Percentiles rank a stretch among this genome's conserved stretches.
phyloP scores from a whole-genome alignment of 1,284 basidiomycete genomes.

The Apiotrichum gracile region DNA sequence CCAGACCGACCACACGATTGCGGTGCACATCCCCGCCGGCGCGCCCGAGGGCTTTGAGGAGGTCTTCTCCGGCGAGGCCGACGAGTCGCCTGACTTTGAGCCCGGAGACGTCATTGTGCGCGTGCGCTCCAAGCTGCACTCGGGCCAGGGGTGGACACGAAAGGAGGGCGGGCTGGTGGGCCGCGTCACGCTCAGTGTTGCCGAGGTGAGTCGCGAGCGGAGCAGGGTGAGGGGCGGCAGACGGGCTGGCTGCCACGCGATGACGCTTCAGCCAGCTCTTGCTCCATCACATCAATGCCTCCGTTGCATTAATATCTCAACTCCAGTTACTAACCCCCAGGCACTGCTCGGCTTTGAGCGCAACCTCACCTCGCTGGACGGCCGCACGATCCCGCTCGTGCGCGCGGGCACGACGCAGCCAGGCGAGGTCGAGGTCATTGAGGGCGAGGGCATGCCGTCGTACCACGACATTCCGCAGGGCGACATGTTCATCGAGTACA shows the following conservation, averaged over 20 bases:
- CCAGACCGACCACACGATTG: slow-evolving; percentile 57
- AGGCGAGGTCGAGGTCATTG: slow-evolving; percentile 78
- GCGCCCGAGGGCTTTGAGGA: slow-evolving; percentile 88
- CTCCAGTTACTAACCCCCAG: slow-evolving; percentile 19
- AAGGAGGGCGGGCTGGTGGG: slow-evolving; percentile 86
- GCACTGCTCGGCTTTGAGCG: slow-evolving; percentile 51
- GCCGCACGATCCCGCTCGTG: slow-evolving; percentile 65
- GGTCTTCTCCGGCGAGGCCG: slow-evolving; percentile 85
- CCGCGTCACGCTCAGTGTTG: slow-evolving; percentile 78
- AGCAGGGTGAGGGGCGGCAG: neutral
- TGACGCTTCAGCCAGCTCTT: too few relatives aligned
- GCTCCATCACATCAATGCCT: too few relatives aligned
- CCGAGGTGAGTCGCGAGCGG: slow-evolving; percentile 60
- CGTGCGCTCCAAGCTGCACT: slow-evolving; percentile 59
- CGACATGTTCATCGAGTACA: slow-evolving; percentile 85
- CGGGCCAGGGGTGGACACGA: slow-evolving; percentile 64
- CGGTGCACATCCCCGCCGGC: slow-evolving; percentile 72
- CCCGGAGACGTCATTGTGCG: slow-evolving; percentile 82
- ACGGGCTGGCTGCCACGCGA: too few relatives aligned
- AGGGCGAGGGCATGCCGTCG: slow-evolving; percentile 82
- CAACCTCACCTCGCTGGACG: slow-evolving; percentile 84
- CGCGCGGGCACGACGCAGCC: slow-evolving; percentile 82
- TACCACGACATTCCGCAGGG: slow-evolving; percentile 62
- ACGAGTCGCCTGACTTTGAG: slow-evolving; percentile 88
- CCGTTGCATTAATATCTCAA: too few relatives aligned